Evolutionary conservation across 2,329 filamentous ascomycete species (phyloP), one percentile per base, ranked within the genome.

Genomic region (Arachnopeziza araneosa): DNA sequence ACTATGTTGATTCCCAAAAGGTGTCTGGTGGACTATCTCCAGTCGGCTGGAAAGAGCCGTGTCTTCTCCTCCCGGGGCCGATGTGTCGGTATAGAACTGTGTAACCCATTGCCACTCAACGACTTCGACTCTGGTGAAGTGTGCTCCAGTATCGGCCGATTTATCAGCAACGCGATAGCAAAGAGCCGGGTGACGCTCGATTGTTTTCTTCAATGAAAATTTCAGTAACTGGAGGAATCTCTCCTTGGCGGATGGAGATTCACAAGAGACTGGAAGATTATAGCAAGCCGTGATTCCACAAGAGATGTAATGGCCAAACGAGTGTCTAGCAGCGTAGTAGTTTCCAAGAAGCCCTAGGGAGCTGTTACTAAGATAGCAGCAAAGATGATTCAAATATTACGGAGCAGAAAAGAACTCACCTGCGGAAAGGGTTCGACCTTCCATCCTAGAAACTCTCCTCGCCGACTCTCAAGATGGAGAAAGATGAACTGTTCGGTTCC

Each of bases 171-270:
- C 21, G 1, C 65, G 63, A 60, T 63, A 66, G 19, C 60, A 63
- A 2, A 67, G 62, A 44, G 58, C 30, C 2, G 65, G 64, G 53
- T 67, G 64, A 12, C 59, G 56, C 48, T 57, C 44, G 48, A 68
- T 62, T 7, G 57, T 62, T 23, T 63, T 56, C 22, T 23, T 24
- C 4, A 68, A 22, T 19, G 66, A 57, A 21, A 52, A 61, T 24
- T 63, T 58, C 4, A 67, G 24, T 2, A 61, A 14, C 19, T 48
- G 60, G 58, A 24, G 19, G 36, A 44, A 44, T 4, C 12, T 14
- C 17, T 23, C 56, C 17, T 14, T 14, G 17, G 17, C 36, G 12
- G 36, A 3, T 14, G 6, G 36, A 14, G 36, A 7, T 6, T 44
- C 36, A 30, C 26, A 30, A 17, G 36, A 19, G 12, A 12, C 36